Evolutionary conservation across 257 asterid genomes (phyloP).

Genomic region (Leptodermis oblonga): DNA sequence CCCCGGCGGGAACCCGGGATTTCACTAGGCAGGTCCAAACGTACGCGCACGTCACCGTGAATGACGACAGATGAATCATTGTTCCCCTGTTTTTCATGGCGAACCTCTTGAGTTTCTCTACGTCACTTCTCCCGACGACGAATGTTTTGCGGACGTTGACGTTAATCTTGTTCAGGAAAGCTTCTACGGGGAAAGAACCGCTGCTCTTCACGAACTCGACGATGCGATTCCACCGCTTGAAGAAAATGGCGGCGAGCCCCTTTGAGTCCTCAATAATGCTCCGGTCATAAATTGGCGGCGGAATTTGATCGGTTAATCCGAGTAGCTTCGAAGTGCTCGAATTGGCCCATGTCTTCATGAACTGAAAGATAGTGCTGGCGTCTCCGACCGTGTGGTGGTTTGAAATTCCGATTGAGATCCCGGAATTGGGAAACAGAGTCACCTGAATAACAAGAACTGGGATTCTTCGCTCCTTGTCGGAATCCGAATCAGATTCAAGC

Average conservation of each 20-base stretch:
- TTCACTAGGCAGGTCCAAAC: slow-evolving; percentile 25
- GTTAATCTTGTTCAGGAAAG: background rate
- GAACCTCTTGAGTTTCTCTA: slow-evolving; percentile 13
- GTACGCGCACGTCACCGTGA: slow-evolving; percentile 18
- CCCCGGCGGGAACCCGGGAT: slow-evolving; percentile 7
- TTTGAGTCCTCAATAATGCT: slow-evolving; percentile 34
- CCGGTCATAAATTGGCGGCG: slow-evolving; percentile 45
- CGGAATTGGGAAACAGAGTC: slow-evolving; percentile 36
- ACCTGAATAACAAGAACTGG: slow-evolving; percentile 40
- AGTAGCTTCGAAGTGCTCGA: slow-evolving; percentile 3
- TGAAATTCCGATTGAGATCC: slow-evolving; percentile 40
- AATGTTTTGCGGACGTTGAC: slow-evolving; percentile 14
- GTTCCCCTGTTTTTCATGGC: background rate
- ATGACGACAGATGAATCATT: slow-evolving; percentile 20
- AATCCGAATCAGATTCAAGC: background rate
- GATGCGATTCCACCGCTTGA: slow-evolving; percentile 7
- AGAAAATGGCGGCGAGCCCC: slow-evolving; percentile 19
- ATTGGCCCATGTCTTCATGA: slow-evolving; percentile 39
- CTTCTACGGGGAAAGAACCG: background rate
- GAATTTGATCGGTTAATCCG: background rate
- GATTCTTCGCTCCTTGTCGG: slow-evolving; percentile 8
- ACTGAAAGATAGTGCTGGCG: slow-evolving; percentile 30
- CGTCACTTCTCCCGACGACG: slow-evolving; percentile 1
- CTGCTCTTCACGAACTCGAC: background rate
- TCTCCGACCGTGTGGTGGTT: slow-evolving; percentile 40